Conservation (phyloP, 2,329 filamentous ascomycete species). For the Lasiodiplodia citricola region DNA sequence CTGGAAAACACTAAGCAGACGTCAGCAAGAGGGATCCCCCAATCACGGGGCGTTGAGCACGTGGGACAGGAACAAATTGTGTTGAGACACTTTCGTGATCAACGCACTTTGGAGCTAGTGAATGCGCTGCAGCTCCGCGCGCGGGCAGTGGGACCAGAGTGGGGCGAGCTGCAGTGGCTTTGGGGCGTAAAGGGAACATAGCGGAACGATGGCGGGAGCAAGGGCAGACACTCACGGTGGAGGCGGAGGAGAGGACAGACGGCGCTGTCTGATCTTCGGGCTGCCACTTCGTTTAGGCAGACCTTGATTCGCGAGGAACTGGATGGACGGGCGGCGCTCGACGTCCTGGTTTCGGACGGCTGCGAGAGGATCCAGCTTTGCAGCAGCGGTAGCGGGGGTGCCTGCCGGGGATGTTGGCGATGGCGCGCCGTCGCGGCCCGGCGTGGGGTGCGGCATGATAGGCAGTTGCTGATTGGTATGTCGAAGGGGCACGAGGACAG, state of each 20-base stretch:
- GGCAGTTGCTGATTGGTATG: slow-evolving; percentile 24
- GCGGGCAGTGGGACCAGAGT: slow-evolving; percentile 9
- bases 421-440: slow-evolving; percentile 15
- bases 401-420: slow-evolving; percentile 30
- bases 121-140: neutral
- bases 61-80: neutral
- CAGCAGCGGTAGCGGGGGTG: slow-evolving; percentile 28
- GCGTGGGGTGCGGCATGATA: slow-evolving; percentile 28
- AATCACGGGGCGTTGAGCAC: neutral
- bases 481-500: slow-evolving; percentile 14
- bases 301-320: slow-evolving; percentile 43
- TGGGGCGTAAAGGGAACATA: neutral
- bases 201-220: slow-evolving; percentile 19
- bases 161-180: neutral
- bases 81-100: slow-evolving; percentile 3
- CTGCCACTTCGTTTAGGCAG: slow-evolving; percentile 29
- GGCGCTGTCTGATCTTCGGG: slow-evolving; percentile 33
- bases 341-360: slow-evolving; percentile 31
- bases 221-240: slow-evolving; percentile 44
- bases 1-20: slow-evolving; percentile 62
- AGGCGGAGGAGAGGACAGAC: slow-evolving; percentile 48
- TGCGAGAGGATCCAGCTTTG: slow-evolving; percentile 37
- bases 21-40: neutral
- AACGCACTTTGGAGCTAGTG: slow-evolving; percentile 16
- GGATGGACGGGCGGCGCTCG: slow-evolving; percentile 44